Evolutionary conservation across 208 protist genomes (phyloP), one percentile per base, ranked within the genome.

Genomic region (Leishmania lainsoni): DNA sequence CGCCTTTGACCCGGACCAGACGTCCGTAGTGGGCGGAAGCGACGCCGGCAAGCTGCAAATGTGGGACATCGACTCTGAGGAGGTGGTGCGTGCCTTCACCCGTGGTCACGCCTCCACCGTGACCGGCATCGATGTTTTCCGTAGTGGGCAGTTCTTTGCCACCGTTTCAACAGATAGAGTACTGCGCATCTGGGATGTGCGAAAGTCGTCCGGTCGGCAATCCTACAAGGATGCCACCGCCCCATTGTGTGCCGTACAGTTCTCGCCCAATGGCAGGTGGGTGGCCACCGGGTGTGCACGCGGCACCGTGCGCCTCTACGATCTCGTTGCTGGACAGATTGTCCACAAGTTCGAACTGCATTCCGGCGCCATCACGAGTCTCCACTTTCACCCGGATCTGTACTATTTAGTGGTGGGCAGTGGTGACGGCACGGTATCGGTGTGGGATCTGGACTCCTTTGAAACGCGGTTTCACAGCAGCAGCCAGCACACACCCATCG

Each of bases 121-220:
- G 66, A 97, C 94, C 29, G 87, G 76, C 51, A 78, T 91, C 66
- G 90, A 94, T 54, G 80, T 91, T 52, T 91, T 95, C 83, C 85
- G 79, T 54, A 91, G 78, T 69, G 92, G 91, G 17, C 82, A 93
- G 35, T 93, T 93, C 78, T 86, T 96, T 22, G 87, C 89, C 42
- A 94, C 89, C 56, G 92, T 90, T 42, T 96, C 94, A 5, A 89
- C 86, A 1, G 92, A 97, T 78, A 92, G 81, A n/a, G 80, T 87
- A 79, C 81, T 97, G 73, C 94, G 92, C 70, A 91, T 97, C 42
- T 97, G 94, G 94, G 94, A 97, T 76, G 81, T 86, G n/a, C 90
- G 94, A n/a, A 97, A 94, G 78, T 91, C 88, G 48, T 85, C 85
- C 1, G 85, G 90, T 45, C 78, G 92, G 75, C 94, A 95, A 77